Conservation (phyloP, 805 yeast species). For the Candida loeiensis region DNA sequence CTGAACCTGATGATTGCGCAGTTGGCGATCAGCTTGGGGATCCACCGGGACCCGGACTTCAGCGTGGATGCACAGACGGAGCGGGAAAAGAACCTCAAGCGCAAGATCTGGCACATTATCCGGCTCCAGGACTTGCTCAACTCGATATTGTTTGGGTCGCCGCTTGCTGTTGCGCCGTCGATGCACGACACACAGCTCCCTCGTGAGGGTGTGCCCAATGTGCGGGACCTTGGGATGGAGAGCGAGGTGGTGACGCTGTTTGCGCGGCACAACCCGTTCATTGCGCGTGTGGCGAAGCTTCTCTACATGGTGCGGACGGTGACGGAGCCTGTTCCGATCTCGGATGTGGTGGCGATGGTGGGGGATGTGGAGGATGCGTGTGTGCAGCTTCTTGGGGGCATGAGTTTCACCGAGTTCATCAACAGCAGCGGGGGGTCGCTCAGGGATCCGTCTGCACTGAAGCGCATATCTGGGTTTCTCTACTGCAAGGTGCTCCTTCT, state of each 20-base stretch:
- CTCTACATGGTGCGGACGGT: constrained; percentile 32
- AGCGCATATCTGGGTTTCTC: constrained; percentile 14
- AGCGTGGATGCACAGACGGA: constrained; percentile 9
- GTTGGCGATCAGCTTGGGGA: constrained; percentile 36
- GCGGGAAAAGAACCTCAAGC: constrained; percentile 33
- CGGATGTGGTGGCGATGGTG: constrained; percentile 31
- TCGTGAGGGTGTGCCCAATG: constrained; percentile 32
- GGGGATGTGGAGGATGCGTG: constrained; percentile 35
- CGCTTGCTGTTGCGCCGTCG: constrained; percentile 8
- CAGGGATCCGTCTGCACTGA: background rate
- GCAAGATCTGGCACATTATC: constrained; percentile 58
- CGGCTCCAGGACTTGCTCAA: constrained; percentile 42
- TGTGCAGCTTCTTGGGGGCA: constrained; percentile 20
- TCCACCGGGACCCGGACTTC: constrained; percentile 38
- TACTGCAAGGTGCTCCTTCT: constrained; percentile 15
- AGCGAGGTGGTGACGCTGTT: constrained; percentile 34
- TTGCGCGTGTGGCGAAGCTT: constrained; percentile 26
- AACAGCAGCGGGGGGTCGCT: background rate
- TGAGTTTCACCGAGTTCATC: constrained; percentile 1
- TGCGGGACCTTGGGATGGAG: constrained; percentile 39
- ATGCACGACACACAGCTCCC: constrained; percentile 53
- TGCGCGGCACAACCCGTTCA: constrained; percentile 26
- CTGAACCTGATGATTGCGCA: constrained; percentile 24
- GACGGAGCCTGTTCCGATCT: constrained; percentile 33
- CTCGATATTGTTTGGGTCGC: constrained; percentile 23